phyloP scores from a whole-genome alignment of 345 rosid species.

The Citrus maxima region DNA sequence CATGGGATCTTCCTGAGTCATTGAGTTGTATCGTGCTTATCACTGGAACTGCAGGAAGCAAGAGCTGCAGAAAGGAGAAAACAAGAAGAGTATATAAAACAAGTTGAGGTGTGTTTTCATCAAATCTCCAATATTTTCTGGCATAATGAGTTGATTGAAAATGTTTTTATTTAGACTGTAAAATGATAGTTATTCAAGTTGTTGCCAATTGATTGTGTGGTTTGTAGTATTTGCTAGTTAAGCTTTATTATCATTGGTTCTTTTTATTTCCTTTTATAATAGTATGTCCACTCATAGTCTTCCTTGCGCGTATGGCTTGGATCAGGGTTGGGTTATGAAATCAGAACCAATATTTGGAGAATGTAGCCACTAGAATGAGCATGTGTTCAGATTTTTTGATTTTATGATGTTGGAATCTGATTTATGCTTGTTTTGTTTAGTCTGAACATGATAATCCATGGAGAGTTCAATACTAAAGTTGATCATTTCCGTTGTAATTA shows the following conservation, averaged over 20 bases:
- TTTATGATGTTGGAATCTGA: background rate
- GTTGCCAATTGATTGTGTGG: background rate
- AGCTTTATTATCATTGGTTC: background rate
- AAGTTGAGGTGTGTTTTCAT: slow-evolving; percentile 59
- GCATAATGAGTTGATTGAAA: background rate
- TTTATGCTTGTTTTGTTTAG: background rate
- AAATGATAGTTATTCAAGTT: background rate
- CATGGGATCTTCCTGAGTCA: background rate
- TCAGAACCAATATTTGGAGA: background rate
- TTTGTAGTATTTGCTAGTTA: background rate
- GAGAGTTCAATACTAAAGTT: background rate
- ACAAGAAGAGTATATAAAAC: slow-evolving; percentile 69
- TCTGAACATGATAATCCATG: slow-evolving; percentile 1
- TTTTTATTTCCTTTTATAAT: background rate
- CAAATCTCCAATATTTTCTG: background rate
- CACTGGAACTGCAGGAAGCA: slow-evolving; percentile 50
- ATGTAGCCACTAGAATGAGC: background rate
- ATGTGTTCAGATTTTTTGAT: background rate
- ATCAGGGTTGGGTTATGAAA: background rate
- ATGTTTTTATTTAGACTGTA: background rate
- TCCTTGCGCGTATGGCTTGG: background rate
- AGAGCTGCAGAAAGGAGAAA: slow-evolving; percentile 79
- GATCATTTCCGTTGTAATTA: background rate
- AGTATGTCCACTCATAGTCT: background rate
- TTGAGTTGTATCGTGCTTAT: background rate